phyloP scores from a whole-genome alignment of 2,329 filamentous ascomycete genomes.

The Penicillium sp. region DNA sequence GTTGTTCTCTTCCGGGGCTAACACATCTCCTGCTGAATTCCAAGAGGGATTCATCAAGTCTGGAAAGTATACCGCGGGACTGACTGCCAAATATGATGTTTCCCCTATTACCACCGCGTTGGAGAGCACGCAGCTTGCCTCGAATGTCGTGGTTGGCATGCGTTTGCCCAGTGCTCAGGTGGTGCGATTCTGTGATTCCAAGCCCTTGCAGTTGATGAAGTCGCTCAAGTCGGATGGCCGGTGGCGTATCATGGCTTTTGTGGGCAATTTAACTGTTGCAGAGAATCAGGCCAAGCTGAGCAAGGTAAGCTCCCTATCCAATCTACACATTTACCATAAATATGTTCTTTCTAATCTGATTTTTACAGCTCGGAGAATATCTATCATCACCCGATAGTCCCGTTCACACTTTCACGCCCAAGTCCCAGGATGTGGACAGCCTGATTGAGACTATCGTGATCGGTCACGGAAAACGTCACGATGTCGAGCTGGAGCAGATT shows the following conservation, averaged over 20 bases:
- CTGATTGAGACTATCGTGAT: slow-evolving; percentile 65
- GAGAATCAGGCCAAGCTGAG: slow-evolving; percentile 40
- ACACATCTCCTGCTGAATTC: slow-evolving; percentile 58
- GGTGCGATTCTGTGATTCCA: slow-evolving; percentile 65
- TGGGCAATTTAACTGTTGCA: slow-evolving; percentile 49
- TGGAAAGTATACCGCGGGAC: slow-evolving; percentile 65
- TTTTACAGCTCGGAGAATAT: slow-evolving; percentile 48
- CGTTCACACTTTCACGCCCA: slow-evolving; percentile 52
- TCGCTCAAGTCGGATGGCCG: slow-evolving; percentile 59
- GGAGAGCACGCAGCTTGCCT: slow-evolving; percentile 45
- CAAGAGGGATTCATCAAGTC: slow-evolving; percentile 63
- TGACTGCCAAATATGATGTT: slow-evolving; percentile 61
- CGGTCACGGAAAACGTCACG: slow-evolving; percentile 55
- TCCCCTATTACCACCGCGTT: slow-evolving; percentile 54
- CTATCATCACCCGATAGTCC: slow-evolving; percentile 51
- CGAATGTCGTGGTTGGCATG: slow-evolving; percentile 53
- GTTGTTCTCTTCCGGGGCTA: slow-evolving; percentile 57
- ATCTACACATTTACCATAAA: not conserved
- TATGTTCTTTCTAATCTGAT: slow-evolving; percentile 15
- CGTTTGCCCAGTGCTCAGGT: slow-evolving; percentile 62
- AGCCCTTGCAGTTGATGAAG: slow-evolving; percentile 58
- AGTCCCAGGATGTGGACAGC: slow-evolving; percentile 55
- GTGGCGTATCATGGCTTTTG: slow-evolving; percentile 60
- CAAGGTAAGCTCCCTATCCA: slow-evolving; percentile 39
- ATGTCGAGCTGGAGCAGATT: slow-evolving; percentile 60